Base-by-base conservation (phyloP, 2,329 filamentous ascomycete species). In the Trichoderma polysporum region DNA sequence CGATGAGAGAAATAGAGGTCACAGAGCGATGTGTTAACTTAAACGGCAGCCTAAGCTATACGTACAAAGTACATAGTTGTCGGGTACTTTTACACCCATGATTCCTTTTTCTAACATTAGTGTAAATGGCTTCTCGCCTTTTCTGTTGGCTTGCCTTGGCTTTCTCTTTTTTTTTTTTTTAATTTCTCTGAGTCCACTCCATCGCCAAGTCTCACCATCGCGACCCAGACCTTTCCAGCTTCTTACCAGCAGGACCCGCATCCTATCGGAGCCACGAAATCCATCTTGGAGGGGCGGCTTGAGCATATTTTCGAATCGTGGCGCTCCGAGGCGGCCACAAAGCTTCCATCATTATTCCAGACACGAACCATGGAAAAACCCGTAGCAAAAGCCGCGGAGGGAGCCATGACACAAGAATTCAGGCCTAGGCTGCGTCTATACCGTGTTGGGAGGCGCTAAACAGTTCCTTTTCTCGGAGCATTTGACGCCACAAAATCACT, bases 401-500 rank as follows among this genome's bases (percentile, higher is more conserved):
- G 17, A 54, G 35, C 59, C 27, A 63, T 33, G 60, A 37, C 60
- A 52, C 37, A 37, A 45, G 13, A 45, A 25, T 45, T 54, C 33
- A 22, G 8, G 60, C 17, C 56, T 31, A 5, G 22, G 27, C 29
- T 33, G 39, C 37, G 10, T 10, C 49, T 10, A 45, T 9, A 4
- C 60, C 25, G 9, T 9, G 60, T 33, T 63, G 25, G 49, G 60
- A 39, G 49, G 27, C 50, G 27, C 49, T 63, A 54, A 8, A 10
- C 29, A 22, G 59, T 17, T 54, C 25, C 25, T 33, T n/a, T 35
- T 25, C 27, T 54, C 60, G 60, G 60, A 54, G 49, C 60, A 22
- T 63, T 53, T 39, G 31, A 22, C 33, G 59, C 59, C 59, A 62
- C 59, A 37, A n/a, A 31, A 27, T 41, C n/a, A 25, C 60, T 45